Percentiles rank a stretch among this genome's conserved stretches.
Evolutionary conservation across 768 basidiomycete species (phyloP).

Genomic region (Cyathus striatus): DNA sequence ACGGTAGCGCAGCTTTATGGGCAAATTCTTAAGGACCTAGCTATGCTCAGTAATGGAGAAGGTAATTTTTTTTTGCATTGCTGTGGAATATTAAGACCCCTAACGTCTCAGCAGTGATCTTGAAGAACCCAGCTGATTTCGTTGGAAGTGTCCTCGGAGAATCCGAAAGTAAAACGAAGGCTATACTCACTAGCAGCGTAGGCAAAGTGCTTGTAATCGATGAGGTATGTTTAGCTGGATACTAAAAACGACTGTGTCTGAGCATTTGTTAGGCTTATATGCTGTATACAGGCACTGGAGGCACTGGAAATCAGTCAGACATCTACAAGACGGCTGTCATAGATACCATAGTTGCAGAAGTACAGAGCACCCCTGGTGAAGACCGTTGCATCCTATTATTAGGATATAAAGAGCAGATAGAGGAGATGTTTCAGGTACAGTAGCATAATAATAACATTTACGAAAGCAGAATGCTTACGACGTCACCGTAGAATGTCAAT

Average conservation of each 20-base stretch:
- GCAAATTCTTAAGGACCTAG: conserved; percentile 52
- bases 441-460: background rate
- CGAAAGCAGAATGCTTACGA: background rate
- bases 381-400: conserved; percentile 63
- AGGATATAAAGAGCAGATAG: conserved; percentile 63
- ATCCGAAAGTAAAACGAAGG: conserved; percentile 62
- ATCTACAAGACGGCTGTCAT: conserved; percentile 64
- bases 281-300: conserved; percentile 45
- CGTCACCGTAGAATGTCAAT: conserved; percentile 54
- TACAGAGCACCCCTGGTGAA: conserved; percentile 65
- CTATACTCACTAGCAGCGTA: conserved; percentile 48
- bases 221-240: conserved; percentile 49
- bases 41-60: conserved; percentile 69
- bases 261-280: conserved; percentile 74
- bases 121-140: conserved; percentile 69
- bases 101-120: conserved; percentile 37
- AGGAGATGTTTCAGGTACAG: conserved; percentile 69
- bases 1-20: conserved; percentile 67
- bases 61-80: conserved; percentile 27
- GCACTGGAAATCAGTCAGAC: conserved; percentile 28
- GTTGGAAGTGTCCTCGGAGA: conserved; percentile 53
- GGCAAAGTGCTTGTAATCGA: conserved; percentile 72
- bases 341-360: conserved; percentile 71
- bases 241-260: too few relatives aligned
- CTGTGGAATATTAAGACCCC: background rate